Base-by-base conservation (phyloP, 257 asterid genomes). In the Leonotis leonurus region DNA sequence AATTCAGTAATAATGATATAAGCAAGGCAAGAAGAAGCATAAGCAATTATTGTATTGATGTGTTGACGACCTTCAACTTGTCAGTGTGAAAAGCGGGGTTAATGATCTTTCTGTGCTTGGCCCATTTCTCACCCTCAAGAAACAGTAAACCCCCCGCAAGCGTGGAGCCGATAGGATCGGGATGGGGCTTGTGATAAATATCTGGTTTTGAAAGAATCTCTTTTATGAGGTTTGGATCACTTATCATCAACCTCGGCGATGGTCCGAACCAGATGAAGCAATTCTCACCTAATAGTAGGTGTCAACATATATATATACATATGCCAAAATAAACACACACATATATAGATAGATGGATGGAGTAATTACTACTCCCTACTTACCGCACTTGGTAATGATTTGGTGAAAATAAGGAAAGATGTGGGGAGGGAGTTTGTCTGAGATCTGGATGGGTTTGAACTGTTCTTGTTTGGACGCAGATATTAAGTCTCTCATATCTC, bases 61-160 rank as follows among this genome's bases (percentile, higher is more conserved):
- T 37, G 1, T 13, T 4, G 11, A 30, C n/a, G 4, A 53, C 80
- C 80, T 80, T 80, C 60, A 80, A 45, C 72, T 77, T 80, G 43
- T 77, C 83, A 29, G 60, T 11, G 54, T 77, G 81, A 30, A 80
- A 80, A 16, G 81, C 86, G 0, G 79, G 81, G 45, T 36, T 65
- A 66, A 77, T 70, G 6, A 80, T 77, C 41, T 48, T 74, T 21
- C 81, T 68, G 20, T 77, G 83, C 25, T 68, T 74, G 7, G 77
- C 69, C 81, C 83, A 80, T 60, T 74, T 80, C 0, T 80, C 67
- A 26, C 60, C 73, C 12, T 80, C 83, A 7, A 73, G 77, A 58
- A 56, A 64, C 53, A 73, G 48, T 26, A 80, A 71, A 1, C 85
- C 83, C 8, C 77, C 83, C 3, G 57, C 78, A 12, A 80, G 30